A percentile compares a stretch with the other conserved stretches of the same genome.
phyloP scores from a whole-genome alignment of 306 rosid genomes.

The Sicyos edulis region DNA sequence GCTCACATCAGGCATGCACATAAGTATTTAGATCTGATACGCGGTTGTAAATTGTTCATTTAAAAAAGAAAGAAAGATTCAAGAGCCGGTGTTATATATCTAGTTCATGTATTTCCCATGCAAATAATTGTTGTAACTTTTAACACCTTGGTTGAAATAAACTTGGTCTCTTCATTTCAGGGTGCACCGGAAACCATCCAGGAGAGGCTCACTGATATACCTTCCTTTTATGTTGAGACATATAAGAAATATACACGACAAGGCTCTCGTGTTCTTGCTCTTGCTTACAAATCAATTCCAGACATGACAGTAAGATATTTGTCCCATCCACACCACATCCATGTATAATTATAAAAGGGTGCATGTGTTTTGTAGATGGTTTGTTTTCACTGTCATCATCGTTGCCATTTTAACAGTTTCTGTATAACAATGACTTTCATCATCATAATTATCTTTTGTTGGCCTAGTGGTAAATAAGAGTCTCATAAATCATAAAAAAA shows the following conservation, averaged over 20 bases:
- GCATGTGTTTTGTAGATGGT: too few relatives aligned
- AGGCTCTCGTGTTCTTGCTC: slow-evolving; percentile 97
- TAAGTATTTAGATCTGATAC: background rate
- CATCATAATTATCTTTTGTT: too few relatives aligned
- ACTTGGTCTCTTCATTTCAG: slow-evolving; percentile 36
- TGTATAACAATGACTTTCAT: too few relatives aligned
- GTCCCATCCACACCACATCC: background rate
- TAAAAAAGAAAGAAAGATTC: too few relatives aligned
- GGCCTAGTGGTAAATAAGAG: too few relatives aligned
- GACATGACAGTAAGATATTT: slow-evolving; percentile 87
- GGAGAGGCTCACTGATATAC: slow-evolving; percentile 70
- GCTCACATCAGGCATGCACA: background rate
- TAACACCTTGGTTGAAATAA: background rate
- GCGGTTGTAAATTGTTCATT: too few relatives aligned
- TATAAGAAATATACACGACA: slow-evolving; percentile 88
- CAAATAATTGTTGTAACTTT: background rate
- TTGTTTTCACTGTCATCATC: too few relatives aligned
- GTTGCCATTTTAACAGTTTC: too few relatives aligned
- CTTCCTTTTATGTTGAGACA: slow-evolving; percentile 72
- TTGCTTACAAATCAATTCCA: slow-evolving; percentile 82
- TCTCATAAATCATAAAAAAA: too few relatives aligned
- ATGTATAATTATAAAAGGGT: too few relatives aligned
- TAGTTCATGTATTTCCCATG: background rate
- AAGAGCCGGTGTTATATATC: background rate
- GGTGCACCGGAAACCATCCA: slow-evolving; percentile 99